Conservation (phyloP, 2,329 filamentous ascomycete species). For the Exserohilum turcica region DNA sequence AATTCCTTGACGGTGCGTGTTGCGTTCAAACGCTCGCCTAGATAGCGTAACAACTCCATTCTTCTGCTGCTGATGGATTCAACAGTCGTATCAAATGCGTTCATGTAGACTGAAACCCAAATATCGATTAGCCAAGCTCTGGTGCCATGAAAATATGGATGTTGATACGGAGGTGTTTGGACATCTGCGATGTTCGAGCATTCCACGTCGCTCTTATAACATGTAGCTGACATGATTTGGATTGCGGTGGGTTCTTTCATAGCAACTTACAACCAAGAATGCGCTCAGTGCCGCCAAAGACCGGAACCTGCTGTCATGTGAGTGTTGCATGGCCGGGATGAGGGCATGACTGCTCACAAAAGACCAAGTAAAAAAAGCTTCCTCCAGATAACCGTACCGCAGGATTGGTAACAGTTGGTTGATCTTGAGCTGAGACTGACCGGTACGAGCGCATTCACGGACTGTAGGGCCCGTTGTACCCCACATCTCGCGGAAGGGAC, state of each 20-base stretch:
- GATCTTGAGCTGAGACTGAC: slow-evolving; percentile 32
- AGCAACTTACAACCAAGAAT: slow-evolving; percentile 34
- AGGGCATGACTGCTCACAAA: slow-evolving; percentile 25
- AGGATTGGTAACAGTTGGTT: slow-evolving; percentile 40
- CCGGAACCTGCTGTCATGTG: slow-evolving; percentile 31
- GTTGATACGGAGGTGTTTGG: no score
- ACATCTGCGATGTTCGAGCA: background rate
- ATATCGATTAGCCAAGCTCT: background rate
- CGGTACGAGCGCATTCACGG: slow-evolving; percentile 36
- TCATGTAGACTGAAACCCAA: slow-evolving; percentile 31
- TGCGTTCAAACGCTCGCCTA: slow-evolving; percentile 45
- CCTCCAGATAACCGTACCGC: slow-evolving; percentile 37
- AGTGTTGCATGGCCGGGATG: background rate
- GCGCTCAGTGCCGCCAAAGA: slow-evolving; percentile 46
- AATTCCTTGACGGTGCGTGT: slow-evolving; percentile 46
- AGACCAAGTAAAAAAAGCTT: slow-evolving; percentile 53
- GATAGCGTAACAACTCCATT: slow-evolving; percentile 47
- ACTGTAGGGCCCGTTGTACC: slow-evolving; percentile 44
- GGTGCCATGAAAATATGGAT: slow-evolving; percentile 13
- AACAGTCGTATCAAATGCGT: slow-evolving; percentile 46
- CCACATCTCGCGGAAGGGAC: slow-evolving; percentile 49
- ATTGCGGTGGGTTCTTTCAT: background rate
- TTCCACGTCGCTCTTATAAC: background rate
- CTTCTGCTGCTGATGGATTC: slow-evolving; percentile 47
- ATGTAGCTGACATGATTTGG: background rate